These are phyloP conservation scores for Aspergillus hiratsukae DNA, from an alignment of 2,329 filamentous ascomycete genomes.

Conservation along the genomic window DNA sequence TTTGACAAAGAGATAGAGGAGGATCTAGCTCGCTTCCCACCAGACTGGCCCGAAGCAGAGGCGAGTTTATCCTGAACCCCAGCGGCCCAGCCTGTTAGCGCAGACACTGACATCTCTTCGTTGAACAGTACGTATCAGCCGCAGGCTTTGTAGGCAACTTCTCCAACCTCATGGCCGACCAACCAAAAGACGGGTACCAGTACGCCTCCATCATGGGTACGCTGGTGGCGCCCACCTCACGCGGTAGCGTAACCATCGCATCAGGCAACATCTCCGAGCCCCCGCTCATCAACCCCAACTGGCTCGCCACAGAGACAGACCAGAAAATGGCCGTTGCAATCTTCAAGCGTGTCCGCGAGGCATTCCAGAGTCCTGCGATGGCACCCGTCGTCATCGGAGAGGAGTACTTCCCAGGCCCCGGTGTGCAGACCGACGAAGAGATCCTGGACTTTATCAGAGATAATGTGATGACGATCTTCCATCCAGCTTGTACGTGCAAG, in stretches of 20 bases:
- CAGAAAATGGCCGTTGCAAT: constrained; percentile 39
- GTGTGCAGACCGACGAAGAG: constrained; percentile 39
- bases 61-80: neutral
- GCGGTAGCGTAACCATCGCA: constrained; percentile 43
- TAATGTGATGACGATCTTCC: constrained; percentile 26
- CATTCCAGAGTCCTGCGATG: constrained; percentile 27
- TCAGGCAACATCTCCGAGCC: constrained; percentile 29
- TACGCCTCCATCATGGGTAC: too few species aligned
- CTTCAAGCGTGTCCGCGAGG: constrained; percentile 40
- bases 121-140: too few species aligned
- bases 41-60: constrained; percentile 28
- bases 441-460: too few species aligned
- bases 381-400: constrained; percentile 29
- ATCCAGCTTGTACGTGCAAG: constrained; percentile 31
- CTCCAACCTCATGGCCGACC: too few species aligned
- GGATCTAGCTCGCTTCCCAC: constrained; percentile 10
- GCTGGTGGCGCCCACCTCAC: constrained; percentile 21
- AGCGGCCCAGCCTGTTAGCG: too few species aligned
- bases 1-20: constrained; percentile 7
- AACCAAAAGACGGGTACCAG: too few species aligned
- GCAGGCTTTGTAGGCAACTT: too few species aligned
- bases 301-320: constrained; percentile 39
- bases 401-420: constrained; percentile 31
- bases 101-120: too few species aligned
- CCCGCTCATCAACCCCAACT: constrained; percentile 46